Evolutionary conservation across 2,329 filamentous ascomycete species (phyloP).

Genomic region (Arthroderma sp.): DNA sequence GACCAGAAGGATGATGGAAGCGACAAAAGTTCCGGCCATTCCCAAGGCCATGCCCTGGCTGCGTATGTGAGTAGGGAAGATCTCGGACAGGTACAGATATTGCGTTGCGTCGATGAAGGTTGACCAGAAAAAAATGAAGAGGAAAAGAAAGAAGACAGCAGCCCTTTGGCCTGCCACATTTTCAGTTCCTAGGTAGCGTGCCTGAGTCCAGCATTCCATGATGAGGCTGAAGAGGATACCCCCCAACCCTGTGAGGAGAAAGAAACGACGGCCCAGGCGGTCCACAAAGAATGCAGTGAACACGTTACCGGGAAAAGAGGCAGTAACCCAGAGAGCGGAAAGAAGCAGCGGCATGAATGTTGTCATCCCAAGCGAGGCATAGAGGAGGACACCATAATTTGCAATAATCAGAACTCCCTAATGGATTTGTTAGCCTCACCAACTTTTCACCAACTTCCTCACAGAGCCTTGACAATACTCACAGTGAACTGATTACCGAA

Average conservation of each 20-base stretch:
- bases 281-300: slow-evolving; percentile 30
- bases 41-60: slow-evolving; percentile 26
- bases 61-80: slow-evolving; percentile 29
- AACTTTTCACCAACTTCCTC: neutral
- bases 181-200: slow-evolving; percentile 21
- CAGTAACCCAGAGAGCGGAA: slow-evolving; percentile 26
- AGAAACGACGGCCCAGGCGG: slow-evolving; percentile 23
- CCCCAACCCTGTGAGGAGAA: slow-evolving; percentile 24
- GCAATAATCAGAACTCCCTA: slow-evolving; percentile 19
- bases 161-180: slow-evolving; percentile 24
- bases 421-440: neutral
- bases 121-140: slow-evolving; percentile 29
- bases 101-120: slow-evolving; percentile 32
- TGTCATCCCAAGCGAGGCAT: slow-evolving; percentile 20
- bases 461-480: neutral
- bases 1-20: slow-evolving; percentile 4
- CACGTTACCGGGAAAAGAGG: slow-evolving; percentile 27
- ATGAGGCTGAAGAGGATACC: slow-evolving; percentile 22
- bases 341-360: slow-evolving; percentile 26
- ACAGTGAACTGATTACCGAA: slow-evolving; percentile 25
- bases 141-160: slow-evolving; percentile 29
- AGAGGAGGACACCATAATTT: slow-evolving; percentile 28
- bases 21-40: slow-evolving; percentile 13
- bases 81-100: slow-evolving; percentile 29
- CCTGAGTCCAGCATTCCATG: slow-evolving; percentile 24